A percentile compares a stretch with the other conserved stretches of the same genome.
phyloP scores from a whole-genome alignment of 805 yeast genomes.

The Wickerhamomyces alni region DNA sequence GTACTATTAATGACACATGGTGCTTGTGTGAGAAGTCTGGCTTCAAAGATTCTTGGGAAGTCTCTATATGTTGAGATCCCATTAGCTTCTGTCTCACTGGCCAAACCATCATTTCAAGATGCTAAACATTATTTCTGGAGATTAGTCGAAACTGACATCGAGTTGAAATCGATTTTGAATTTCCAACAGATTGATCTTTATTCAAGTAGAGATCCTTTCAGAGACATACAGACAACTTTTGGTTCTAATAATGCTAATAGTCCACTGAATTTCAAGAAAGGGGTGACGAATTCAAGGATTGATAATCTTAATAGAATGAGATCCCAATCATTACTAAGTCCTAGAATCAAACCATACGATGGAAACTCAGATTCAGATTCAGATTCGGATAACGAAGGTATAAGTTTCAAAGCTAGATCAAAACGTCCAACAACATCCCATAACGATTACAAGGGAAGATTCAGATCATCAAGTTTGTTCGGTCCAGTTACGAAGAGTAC shows the following conservation, averaged over 20 bases:
- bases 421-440: conserved; percentile 5
- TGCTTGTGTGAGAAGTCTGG: conserved; percentile 34
- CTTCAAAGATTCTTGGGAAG: conserved; percentile 31
- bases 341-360: conserved; percentile 2
- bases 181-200: conserved; percentile 14
- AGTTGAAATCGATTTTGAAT: conserved; percentile 5
- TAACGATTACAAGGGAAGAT: conserved; percentile 15
- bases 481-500: conserved; percentile 21
- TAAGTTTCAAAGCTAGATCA: conserved; percentile 18
- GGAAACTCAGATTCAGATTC: conserved; percentile 11
- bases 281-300: conserved; percentile 9
- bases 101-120: conserved; percentile 11
- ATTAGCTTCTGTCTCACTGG: conserved; percentile 24
- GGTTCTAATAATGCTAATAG: conserved; percentile 1
- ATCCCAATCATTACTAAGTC: conserved; percentile 18
- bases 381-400: conserved; percentile 21
- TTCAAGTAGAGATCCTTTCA: conserved; percentile 18
- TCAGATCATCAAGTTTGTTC: conserved; percentile 21
- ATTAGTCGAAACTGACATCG: conserved; percentile 22
- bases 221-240: conserved; percentile 21
- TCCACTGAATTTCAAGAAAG: conserved; percentile 17
- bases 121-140: conserved; percentile 15
- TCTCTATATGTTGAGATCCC: conserved; percentile 37
- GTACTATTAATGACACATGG: conserved; percentile 37
- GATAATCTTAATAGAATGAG: conserved; percentile 14